These are phyloP conservation scores for Calonectria hongkongensis DNA, from an alignment of 2,329 filamentous ascomycete genomes.

Conservation along the genomic window DNA sequence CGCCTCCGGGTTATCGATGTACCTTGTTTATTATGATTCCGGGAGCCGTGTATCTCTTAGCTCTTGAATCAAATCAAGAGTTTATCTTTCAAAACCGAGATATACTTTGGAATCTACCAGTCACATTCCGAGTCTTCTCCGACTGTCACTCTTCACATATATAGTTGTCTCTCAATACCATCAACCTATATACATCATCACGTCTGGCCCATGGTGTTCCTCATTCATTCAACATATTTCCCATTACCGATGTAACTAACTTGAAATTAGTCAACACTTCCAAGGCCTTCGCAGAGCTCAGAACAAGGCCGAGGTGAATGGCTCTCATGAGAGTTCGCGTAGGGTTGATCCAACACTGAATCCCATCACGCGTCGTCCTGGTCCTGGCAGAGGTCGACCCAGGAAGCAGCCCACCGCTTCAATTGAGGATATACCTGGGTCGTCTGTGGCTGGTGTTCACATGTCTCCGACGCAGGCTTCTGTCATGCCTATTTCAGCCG, in stretches of 20 bases:
- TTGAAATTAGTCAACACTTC: constrained; percentile 72
- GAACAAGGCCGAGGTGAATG: constrained; percentile 69
- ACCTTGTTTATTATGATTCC: constrained; percentile 10
- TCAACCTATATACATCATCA: constrained; percentile 12
- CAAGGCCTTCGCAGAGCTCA: constrained; percentile 75
- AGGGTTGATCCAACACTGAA: constrained; percentile 72
- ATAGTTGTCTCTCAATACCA: constrained; percentile 25
- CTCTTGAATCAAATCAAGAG: constrained; percentile 3
- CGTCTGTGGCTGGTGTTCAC: constrained; percentile 12
- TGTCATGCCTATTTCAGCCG: constrained; percentile 8
- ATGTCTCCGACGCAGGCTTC: constrained; percentile 1
- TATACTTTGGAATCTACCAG: not conserved
- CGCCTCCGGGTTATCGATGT: constrained; percentile 20
- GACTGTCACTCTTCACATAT: constrained; percentile 9
- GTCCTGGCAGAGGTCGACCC: constrained; percentile 73
- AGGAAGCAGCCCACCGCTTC: constrained; percentile 64
- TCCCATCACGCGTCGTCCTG: constrained; percentile 76
- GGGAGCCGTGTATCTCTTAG: not conserved
- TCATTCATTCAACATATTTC: not conserved
- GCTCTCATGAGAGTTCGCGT: constrained; percentile 59
- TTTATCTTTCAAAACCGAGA: not conserved
- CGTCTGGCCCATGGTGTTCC: constrained; percentile 1
- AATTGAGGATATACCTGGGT: constrained; percentile 22
- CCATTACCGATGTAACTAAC: constrained; percentile 41
- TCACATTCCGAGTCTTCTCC: not conserved